Base-by-base conservation (phyloP, 2,329 filamentous ascomycete genomes). In the Fusarium circinatum region DNA sequence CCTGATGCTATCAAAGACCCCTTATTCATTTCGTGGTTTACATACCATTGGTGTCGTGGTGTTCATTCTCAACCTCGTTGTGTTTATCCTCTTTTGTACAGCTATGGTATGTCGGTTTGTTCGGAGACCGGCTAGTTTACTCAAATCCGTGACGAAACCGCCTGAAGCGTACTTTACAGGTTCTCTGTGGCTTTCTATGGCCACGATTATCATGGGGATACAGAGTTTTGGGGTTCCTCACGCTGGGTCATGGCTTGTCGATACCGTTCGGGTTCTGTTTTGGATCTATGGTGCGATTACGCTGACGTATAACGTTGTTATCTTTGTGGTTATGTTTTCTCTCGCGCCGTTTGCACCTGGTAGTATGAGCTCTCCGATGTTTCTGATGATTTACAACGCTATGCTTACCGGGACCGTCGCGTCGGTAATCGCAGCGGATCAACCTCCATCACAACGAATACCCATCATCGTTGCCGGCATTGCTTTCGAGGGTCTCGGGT, bases 341-440 rank as follows among this genome's bases (percentile, higher is more conserved):
- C 22, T 62, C 0, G 56, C 62, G 0, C 62, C 62, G 0, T 62
- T 64, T 15, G 17, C 57, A 0, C 62, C 44, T 5, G 62, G 62
- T 12, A 62, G 62, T 10, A 51, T 62, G 62, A 64, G 57, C n/a
- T 64, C 62, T n/a, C 62, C 62, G 1, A 64, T 64, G 57, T 64
- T 64, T n/a, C 10, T 64, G 2, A 64, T 64, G 62, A 64, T 64
- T 17, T 64, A 64, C 24, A 64, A 64, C 2, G 30, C 62, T 0
- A 64, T 64, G 62, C 62, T 64, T 0, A 64, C 62, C 0, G 62
- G 62, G 0, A 64, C 62, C 4, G 36, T 64, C 30, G 62, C 62
- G 2, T 64, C 62, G 0, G 57, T 64, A 1, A 64, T 64, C 3
- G 62, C 62, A 20, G 44, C 38, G 0, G 57, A 64, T 9, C 62